Percentiles rank a stretch among this genome's conserved stretches.
phyloP scores from a whole-genome alignment of 306 rosid genomes.

The Delonix regia region DNA sequence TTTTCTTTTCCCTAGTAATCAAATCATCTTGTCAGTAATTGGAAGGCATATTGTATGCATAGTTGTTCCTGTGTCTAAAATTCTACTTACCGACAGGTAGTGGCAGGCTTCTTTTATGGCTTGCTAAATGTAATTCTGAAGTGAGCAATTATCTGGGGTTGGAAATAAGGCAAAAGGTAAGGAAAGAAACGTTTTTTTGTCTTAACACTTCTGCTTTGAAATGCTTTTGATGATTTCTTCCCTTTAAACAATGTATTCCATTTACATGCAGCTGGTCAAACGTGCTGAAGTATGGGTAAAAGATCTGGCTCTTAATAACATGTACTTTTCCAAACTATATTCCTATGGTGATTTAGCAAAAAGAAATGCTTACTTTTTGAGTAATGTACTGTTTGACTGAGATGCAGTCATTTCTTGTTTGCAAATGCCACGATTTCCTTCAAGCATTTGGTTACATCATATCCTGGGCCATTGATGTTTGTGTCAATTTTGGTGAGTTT shows the following conservation, averaged over 20 bases:
- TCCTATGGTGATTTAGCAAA: slow-evolving; percentile 30
- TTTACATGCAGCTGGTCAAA: slow-evolving; percentile 71
- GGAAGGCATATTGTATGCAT: background rate
- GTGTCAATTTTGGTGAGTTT: slow-evolving; percentile 86
- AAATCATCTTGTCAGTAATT: slow-evolving; percentile 17
- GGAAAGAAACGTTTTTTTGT: slow-evolving; percentile 27
- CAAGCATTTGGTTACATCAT: slow-evolving; percentile 66
- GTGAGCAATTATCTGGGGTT: slow-evolving; percentile 79
- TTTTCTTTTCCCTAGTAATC: background rate
- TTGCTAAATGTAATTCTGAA: slow-evolving; percentile 69
- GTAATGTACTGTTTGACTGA: slow-evolving; percentile 34
- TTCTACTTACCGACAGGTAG: slow-evolving; percentile 64
- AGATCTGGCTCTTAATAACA: slow-evolving; percentile 76
- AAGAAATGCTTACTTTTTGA: background rate
- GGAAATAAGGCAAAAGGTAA: slow-evolving; percentile 81
- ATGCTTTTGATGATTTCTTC: slow-evolving; percentile 26
- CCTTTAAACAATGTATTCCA: slow-evolving; percentile 23
- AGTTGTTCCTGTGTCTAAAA: slow-evolving; percentile 23
- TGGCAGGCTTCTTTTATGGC: slow-evolving; percentile 89
- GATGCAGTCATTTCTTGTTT: slow-evolving; percentile 76
- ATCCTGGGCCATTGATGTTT: slow-evolving; percentile 80
- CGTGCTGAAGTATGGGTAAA: slow-evolving; percentile 83
- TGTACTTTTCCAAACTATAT: slow-evolving; percentile 55
- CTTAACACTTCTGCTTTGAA: slow-evolving; percentile 29
- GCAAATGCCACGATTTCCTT: slow-evolving; percentile 89